Conservation (phyloP, 805 yeast species). For the Ogataea polymorpha region DNA sequence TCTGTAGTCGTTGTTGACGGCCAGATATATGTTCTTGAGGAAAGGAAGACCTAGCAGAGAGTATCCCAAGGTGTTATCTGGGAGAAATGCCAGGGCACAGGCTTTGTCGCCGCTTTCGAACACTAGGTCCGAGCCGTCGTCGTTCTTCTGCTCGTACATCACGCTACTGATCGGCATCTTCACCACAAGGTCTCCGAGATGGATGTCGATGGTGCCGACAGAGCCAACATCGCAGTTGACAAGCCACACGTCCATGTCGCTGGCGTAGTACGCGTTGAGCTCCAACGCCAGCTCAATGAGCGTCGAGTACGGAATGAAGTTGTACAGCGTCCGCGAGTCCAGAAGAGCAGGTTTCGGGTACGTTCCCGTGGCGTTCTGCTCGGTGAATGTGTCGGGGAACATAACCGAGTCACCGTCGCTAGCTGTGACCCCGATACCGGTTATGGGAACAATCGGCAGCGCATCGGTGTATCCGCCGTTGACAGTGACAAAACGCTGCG, state of each 20-base stretch:
- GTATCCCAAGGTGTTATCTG: conserved; percentile 47
- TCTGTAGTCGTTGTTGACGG: conserved; percentile 58
- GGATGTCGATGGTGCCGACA: conserved; percentile 50
- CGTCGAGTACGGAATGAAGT: conserved; percentile 52
- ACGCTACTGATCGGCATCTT: conserved; percentile 49
- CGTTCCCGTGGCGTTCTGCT: conserved; percentile 35
- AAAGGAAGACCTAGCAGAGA: conserved; percentile 59
- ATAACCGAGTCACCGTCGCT: conserved; percentile 20
- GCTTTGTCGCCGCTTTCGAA: conserved; percentile 56
- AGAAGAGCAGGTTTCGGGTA: conserved; percentile 52
- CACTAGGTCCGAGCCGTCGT: conserved; percentile 36
- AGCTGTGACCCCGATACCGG: conserved; percentile 42
- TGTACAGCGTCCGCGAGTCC: conserved; percentile 51
- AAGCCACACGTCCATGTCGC: conserved; percentile 50
- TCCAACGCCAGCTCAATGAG: conserved; percentile 66
- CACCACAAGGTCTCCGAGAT: conserved; percentile 50
- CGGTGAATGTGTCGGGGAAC: conserved; percentile 36
- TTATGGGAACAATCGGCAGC: conserved; percentile 45
- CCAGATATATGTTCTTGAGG: conserved; percentile 50
- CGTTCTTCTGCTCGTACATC: conserved; percentile 37
- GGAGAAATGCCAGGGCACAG: conserved; percentile 52
- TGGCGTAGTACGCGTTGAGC: conserved; percentile 59
- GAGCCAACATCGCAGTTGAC: conserved; percentile 55
- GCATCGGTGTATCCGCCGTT: conserved; percentile 17
- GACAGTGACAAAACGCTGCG: conserved; percentile 3